These are phyloP conservation scores for Podospora appendiculata DNA, from an alignment of 495 filamentous ascomycete genomes.

Conservation along the genomic window DNA sequence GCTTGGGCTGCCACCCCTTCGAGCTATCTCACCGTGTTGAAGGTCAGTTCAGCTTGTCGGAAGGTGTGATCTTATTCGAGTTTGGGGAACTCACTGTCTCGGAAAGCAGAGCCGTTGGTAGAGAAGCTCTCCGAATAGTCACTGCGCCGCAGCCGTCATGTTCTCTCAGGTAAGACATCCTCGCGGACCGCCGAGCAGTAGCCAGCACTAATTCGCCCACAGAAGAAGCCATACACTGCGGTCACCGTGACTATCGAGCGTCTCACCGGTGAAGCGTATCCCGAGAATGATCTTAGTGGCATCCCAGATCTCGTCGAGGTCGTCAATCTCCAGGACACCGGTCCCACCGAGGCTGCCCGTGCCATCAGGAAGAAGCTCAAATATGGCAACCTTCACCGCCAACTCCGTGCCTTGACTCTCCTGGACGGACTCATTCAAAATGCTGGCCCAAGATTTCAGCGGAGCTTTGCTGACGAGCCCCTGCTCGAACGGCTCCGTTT, in stretches of 20 bases:
- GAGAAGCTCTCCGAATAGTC: neutral
- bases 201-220: constrained; percentile 10
- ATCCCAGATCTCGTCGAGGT: constrained; percentile 93
- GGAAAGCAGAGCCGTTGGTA: neutral
- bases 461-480: constrained; percentile 83
- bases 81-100: neutral
- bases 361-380: constrained; percentile 98
- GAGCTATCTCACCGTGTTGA: no score
- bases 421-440: constrained; percentile 94
- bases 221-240: constrained; percentile 93
- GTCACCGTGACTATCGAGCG: constrained; percentile 91
- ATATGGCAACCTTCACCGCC: constrained; percentile 88
- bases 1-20: no score
- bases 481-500: constrained; percentile 87
- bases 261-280: constrained; percentile 81
- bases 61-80: neutral
- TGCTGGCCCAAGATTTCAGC: constrained; percentile 81
- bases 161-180: constrained; percentile 30
- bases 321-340: constrained; percentile 79
- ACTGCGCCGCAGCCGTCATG: constrained; percentile 15
- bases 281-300: constrained; percentile 83
- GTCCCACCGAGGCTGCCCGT: constrained; percentile 83
- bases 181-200: neutral
- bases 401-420: constrained; percentile 82
- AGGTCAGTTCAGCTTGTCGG: no score